phyloP scores from a whole-genome alignment of 1,139 yeast genomes.

The Geotrichum fermentans region DNA sequence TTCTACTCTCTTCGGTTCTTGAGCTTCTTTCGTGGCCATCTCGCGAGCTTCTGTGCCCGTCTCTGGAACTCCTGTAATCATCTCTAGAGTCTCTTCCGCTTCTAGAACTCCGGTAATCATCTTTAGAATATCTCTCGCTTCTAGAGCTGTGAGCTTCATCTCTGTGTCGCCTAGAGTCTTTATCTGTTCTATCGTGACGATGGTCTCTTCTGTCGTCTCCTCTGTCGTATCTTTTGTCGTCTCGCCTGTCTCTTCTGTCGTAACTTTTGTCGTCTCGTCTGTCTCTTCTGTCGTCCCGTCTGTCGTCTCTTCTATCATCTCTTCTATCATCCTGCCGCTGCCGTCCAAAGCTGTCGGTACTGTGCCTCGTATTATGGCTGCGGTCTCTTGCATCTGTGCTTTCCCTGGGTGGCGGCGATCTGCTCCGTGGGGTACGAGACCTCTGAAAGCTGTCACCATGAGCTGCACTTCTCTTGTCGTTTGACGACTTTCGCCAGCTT shows the following conservation, averaged over 20 bases:
- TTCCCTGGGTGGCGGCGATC: not conserved
- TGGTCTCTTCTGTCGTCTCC: conserved; percentile 1
- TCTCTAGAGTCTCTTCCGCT: not conserved
- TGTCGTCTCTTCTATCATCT: not conserved
- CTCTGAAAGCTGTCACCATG: conserved; percentile 17
- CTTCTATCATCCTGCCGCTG: conserved; percentile 4
- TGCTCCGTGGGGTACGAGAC: conserved; percentile 19
- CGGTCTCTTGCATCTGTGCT: not conserved
- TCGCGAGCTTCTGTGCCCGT: not conserved
- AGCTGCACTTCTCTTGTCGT: conserved; percentile 19
- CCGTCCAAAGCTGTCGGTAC: no score
- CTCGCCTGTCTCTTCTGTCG: conserved; percentile 7
- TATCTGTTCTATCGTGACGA: not conserved
- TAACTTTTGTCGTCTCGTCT: conserved; percentile 6
- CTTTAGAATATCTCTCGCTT: not conserved
- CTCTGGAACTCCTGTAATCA: not conserved
- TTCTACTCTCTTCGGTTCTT: conserved; percentile 10
- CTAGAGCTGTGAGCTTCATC: not conserved
- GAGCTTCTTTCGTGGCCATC: conserved; percentile 15
- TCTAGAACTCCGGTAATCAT: not conserved
- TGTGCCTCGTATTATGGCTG: no score
- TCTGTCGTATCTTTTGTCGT: conserved; percentile 2
- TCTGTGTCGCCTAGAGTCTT: conserved; percentile 10
- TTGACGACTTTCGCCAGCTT: conserved; percentile 25
- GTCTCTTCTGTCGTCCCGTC: conserved; percentile 7